Evolutionary conservation across 1,284 basidiomycete species (phyloP).

Genomic region (Malassezia nana): DNA sequence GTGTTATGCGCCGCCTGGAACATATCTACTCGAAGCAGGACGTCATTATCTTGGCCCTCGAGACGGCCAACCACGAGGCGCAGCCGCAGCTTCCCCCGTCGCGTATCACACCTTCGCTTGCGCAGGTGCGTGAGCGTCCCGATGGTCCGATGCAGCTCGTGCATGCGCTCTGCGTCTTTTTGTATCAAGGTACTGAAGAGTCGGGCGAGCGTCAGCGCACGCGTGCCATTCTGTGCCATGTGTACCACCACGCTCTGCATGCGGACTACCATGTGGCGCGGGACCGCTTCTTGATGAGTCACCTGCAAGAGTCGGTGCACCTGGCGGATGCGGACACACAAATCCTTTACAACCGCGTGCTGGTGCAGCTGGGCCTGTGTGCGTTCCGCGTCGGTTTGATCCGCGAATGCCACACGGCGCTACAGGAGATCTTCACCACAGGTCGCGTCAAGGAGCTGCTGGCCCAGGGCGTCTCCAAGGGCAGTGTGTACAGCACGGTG

Average conservation of each 20-base stretch:
- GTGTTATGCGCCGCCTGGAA: conserved; percentile 88
- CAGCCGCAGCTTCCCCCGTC: conserved; percentile 34
- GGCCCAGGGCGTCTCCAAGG: conserved; percentile 81
- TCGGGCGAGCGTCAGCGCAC: conserved; percentile 77
- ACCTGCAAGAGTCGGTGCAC: conserved; percentile 89
- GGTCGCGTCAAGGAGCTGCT: conserved; percentile 90
- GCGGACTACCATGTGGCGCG: conserved; percentile 94
- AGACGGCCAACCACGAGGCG: conserved; percentile 51
- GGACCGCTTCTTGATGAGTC: conserved; percentile 97
- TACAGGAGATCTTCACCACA: conserved; percentile 91
- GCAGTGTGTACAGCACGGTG: conserved; percentile 70
- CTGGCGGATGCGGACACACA: conserved; percentile 94
- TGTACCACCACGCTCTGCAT: conserved; percentile 83
- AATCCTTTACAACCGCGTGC: conserved; percentile 93
- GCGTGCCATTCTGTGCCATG: conserved; percentile 91
- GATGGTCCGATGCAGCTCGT: conserved; percentile 61
- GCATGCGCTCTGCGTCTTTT: conserved; percentile 76
- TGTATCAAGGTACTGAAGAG: conserved; percentile 69
- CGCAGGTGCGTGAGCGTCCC: conserved; percentile 21
- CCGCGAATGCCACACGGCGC: conserved; percentile 79
- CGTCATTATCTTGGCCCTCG: conserved; percentile 80
- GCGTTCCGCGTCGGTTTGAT: conserved; percentile 93
- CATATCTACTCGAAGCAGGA: conserved; percentile 96
- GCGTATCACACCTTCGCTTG: conserved; percentile 21
- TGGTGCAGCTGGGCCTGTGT: conserved; percentile 91